These are phyloP conservation scores for Fusarium xyrophilum DNA, from an alignment of 2,329 filamentous ascomycete species.

Conservation along the genomic window DNA sequence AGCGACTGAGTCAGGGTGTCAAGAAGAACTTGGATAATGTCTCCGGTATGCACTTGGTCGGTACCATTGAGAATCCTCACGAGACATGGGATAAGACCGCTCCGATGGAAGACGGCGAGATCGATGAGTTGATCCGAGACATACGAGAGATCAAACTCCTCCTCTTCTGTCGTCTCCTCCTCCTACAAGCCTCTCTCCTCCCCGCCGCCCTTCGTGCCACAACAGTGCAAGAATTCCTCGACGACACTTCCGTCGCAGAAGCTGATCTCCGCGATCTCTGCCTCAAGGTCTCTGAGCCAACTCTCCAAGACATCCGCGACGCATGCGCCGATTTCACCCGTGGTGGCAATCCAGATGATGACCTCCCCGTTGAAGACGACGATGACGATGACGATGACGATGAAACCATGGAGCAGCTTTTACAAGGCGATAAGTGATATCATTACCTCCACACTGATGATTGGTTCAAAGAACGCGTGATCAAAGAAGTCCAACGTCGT, in stretches of 20 bases:
- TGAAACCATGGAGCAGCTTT: constrained; percentile 31
- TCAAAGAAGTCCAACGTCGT: background rate
- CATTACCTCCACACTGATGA: constrained; percentile 33
- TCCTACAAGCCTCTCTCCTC: constrained; percentile 38
- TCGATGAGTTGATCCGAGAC: constrained; percentile 35
- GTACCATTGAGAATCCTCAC: constrained; percentile 38
- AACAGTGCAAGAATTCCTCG: constrained; percentile 40
- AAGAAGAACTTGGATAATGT: constrained; percentile 36
- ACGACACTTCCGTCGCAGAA: constrained; percentile 36
- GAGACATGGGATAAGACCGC: constrained; percentile 39
- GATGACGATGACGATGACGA: constrained; percentile 20
- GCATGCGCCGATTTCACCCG: constrained; percentile 44
- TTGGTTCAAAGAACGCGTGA: constrained; percentile 32
- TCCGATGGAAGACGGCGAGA: constrained; percentile 38
- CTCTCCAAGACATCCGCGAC: constrained; percentile 41
- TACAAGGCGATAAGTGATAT: constrained; percentile 24
- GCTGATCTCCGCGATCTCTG: constrained; percentile 41
- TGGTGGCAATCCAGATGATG: constrained; percentile 31
- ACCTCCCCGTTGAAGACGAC: background rate
- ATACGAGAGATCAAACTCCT: constrained; percentile 42
- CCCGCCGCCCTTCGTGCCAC: constrained; percentile 38
- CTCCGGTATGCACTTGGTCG: constrained; percentile 35
- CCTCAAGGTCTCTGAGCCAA: constrained; percentile 39
- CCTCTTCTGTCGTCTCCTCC: constrained; percentile 40
- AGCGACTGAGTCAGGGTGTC: constrained; percentile 37